These are phyloP conservation scores for Cucurbita argyrosperma DNA, from an alignment of 306 rosid genomes.

Conservation along the genomic window DNA sequence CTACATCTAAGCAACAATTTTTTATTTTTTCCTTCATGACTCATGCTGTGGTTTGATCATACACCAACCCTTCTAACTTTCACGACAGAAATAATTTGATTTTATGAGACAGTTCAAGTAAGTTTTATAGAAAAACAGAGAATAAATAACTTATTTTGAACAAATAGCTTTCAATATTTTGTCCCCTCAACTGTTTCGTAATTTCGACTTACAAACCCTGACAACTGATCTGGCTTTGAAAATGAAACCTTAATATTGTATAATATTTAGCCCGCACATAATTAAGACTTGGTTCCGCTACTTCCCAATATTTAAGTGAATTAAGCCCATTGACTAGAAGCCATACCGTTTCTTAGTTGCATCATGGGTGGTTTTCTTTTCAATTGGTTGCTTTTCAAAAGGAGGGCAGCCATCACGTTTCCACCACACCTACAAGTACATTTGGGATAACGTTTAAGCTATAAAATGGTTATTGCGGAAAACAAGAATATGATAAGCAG, in stretches of 20 bases:
- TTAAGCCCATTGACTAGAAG: background rate
- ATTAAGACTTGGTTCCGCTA: background rate
- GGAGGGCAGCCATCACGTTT: constrained; percentile 94
- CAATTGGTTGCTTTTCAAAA: constrained; percentile 68
- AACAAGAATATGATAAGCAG: constrained; percentile 1
- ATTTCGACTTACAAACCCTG: background rate
- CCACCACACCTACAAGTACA: constrained; percentile 78
- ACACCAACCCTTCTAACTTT: background rate
- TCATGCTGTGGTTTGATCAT: background rate
- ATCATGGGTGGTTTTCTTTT: constrained; percentile 56
- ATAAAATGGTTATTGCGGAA: background rate
- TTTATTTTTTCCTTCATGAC: background rate
- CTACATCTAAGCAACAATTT: background rate
- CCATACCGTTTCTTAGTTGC: constrained; percentile 73
- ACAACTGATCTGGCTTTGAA: background rate
- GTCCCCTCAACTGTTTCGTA: background rate
- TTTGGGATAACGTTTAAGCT: background rate
- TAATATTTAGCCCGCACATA: background rate
- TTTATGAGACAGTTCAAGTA: background rate
- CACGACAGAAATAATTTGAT: background rate
- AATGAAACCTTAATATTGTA: background rate
- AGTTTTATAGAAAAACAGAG: background rate
- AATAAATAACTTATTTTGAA: background rate
- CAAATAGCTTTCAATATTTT: background rate
- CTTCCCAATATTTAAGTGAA: background rate